Conservation (phyloP, 805 yeast genomes). For the Tetrapisispora taiwanensis region DNA sequence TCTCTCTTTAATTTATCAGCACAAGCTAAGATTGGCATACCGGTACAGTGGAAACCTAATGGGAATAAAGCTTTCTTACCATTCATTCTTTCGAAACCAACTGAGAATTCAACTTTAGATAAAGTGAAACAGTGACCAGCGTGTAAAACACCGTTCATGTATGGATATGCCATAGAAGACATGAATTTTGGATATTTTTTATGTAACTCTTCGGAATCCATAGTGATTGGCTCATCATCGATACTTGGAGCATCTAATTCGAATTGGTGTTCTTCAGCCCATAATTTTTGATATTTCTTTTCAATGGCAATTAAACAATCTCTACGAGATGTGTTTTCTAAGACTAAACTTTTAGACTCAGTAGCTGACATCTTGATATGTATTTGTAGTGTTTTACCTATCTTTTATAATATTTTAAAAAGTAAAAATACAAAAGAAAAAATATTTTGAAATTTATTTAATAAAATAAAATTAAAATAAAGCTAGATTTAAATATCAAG, state of each 20-base stretch:
- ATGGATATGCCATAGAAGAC: constrained; percentile 95
- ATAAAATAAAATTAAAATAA: too few relatives aligned
- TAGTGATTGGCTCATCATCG: constrained; percentile 49
- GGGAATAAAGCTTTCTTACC: constrained; percentile 92
- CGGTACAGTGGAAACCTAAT: constrained; percentile 97
- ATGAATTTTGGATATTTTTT: constrained; percentile 75
- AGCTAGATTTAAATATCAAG: too few relatives aligned
- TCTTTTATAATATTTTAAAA: neutral
- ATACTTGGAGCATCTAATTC: constrained; percentile 81
- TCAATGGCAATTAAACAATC: constrained; percentile 86
- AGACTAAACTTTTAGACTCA: constrained; percentile 28
- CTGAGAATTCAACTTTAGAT: constrained; percentile 84
- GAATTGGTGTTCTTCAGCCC: constrained; percentile 81
- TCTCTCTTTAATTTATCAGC: constrained; percentile 94
- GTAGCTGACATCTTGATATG: constrained; percentile 21
- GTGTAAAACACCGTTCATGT: constrained; percentile 96
- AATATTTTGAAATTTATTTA: too few relatives aligned
- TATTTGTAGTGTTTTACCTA: neutral
- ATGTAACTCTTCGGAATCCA: constrained; percentile 60
- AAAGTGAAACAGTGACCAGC: constrained; percentile 96
- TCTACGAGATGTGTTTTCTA: constrained; percentile 76
- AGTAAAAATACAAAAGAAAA: too few relatives aligned
- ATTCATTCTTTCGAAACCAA: constrained; percentile 90
- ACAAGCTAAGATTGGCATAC: constrained; percentile 94
- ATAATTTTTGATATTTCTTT: constrained; percentile 71